These are phyloP conservation scores for Termitomyces sp. DNA, from an alignment of 768 basidiomycete species.

Conservation along the genomic window DNA sequence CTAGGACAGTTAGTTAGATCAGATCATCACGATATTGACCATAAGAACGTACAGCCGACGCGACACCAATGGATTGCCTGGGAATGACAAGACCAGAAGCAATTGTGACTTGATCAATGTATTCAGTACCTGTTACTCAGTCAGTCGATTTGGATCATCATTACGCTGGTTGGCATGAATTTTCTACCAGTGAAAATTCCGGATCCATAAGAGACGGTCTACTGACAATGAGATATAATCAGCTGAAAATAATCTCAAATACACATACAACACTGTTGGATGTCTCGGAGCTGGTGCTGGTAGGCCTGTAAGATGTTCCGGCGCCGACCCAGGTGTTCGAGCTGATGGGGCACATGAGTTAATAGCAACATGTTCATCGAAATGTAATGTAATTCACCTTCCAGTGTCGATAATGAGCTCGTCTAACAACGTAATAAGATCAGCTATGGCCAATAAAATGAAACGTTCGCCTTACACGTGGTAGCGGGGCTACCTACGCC, in stretches of 20 bases:
- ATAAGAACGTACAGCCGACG: slow-evolving; percentile 22
- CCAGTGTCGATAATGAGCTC: slow-evolving; percentile 56
- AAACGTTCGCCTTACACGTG: slow-evolving; percentile 27
- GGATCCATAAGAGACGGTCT: slow-evolving; percentile 56
- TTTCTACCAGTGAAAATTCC: slow-evolving; percentile 48
- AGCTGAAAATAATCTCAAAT: neutral
- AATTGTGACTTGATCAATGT: slow-evolving; percentile 49
- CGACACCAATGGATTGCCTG: slow-evolving; percentile 64
- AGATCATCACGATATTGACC: neutral
- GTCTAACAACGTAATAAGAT: slow-evolving; percentile 27
- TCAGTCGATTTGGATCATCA: neutral
- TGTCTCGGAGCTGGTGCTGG: slow-evolving; percentile 45
- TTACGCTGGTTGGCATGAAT: neutral
- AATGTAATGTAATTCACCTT: slow-evolving; percentile 27
- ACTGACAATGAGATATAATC: neutral
- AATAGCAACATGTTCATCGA: neutral
- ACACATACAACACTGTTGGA: slow-evolving; percentile 39
- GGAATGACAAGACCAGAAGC: slow-evolving; percentile 41
- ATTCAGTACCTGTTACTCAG: slow-evolving; percentile 30
- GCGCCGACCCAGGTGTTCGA: slow-evolving; percentile 73
- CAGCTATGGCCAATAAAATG: neutral
- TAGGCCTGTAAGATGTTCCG: slow-evolving; percentile 35
- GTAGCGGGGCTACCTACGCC: slow-evolving; percentile 53
- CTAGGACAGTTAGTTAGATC: slow-evolving; percentile 1
- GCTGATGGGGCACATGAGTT: slow-evolving; percentile 20